Conservation (phyloP, 176 grass and related monocot species). For the Hyparrhenia diplandra region DNA sequence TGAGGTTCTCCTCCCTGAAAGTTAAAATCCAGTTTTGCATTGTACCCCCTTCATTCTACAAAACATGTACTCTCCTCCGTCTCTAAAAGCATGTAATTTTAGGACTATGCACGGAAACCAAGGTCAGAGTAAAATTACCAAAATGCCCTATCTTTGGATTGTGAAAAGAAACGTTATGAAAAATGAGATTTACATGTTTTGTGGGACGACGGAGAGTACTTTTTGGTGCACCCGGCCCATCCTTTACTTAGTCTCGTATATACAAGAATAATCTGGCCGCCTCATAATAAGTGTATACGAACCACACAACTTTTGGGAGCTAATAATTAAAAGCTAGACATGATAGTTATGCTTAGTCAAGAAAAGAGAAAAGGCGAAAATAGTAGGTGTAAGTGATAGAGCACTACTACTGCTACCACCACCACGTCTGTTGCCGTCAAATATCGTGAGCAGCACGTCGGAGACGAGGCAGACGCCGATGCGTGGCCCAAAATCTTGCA, state of each 20-base stretch:
- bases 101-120: too few species aligned
- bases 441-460: conserved; percentile 27
- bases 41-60: too few species aligned
- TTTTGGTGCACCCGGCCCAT: not conserved
- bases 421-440: conserved; percentile 1
- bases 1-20: conserved; percentile 11
- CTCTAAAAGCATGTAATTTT: too few species aligned
- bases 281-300: not conserved
- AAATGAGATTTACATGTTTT: too few species aligned
- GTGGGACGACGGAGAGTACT: too few species aligned
- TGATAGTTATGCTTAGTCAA: not conserved
- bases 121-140: too few species aligned
- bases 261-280: not conserved
- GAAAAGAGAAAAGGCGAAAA: not conserved
- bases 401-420: not conserved
- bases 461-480: conserved; percentile 14
- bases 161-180: too few species aligned
- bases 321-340: not conserved
- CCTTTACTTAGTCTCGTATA: not conserved
- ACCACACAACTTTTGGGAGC: not conserved
- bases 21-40: not conserved
- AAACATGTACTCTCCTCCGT: too few species aligned
- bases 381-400: not conserved
- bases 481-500: not conserved
- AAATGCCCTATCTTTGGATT: too few species aligned